phyloP scores from a whole-genome alignment of 1,284 basidiomycete species.

The Puccinia coronata region DNA sequence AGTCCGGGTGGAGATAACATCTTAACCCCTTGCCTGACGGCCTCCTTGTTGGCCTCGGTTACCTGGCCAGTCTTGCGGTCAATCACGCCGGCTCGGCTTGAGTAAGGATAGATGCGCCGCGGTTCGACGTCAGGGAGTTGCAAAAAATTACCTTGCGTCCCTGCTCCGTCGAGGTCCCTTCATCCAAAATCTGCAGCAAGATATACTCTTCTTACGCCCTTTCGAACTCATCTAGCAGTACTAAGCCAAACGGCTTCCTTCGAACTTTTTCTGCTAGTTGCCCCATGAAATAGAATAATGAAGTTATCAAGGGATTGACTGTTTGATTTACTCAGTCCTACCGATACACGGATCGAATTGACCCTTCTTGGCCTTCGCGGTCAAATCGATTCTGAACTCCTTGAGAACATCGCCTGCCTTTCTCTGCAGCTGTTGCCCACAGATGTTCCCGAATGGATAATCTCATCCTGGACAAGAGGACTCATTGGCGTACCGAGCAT shows the following conservation, averaged over 20 bases:
- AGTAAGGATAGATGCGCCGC: conserved; percentile 76
- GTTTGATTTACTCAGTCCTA: conserved; percentile 71
- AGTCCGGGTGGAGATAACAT: conserved; percentile 87
- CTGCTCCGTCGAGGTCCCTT: conserved; percentile 79
- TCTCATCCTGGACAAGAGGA: conserved; percentile 50
- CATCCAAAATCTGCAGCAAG: conserved; percentile 86
- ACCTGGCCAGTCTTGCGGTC: conserved; percentile 68
- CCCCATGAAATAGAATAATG: conserved; percentile 56
- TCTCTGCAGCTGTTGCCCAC: conserved; percentile 52
- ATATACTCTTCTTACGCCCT: conserved; percentile 83
- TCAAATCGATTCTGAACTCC: conserved; percentile 74
- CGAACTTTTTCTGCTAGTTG: conserved; percentile 85
- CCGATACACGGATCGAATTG: conserved; percentile 89
- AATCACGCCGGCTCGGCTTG: conserved; percentile 69
- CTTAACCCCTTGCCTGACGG: conserved; percentile 66
- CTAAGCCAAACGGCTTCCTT: conserved; percentile 77
- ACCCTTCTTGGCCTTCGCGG: conserved; percentile 75
- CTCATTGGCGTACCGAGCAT: not conserved
- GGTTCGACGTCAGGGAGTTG: conserved; percentile 81
- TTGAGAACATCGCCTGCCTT: conserved; percentile 54
- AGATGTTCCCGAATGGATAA: conserved; percentile 56
- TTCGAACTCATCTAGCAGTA: conserved; percentile 83
- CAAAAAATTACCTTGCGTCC: conserved; percentile 67
- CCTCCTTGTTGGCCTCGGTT: conserved; percentile 67
- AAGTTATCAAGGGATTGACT: conserved; percentile 67